Evolutionary conservation across 257 asterid genomes (phyloP).

Genomic region (Nicotiana otophora): DNA sequence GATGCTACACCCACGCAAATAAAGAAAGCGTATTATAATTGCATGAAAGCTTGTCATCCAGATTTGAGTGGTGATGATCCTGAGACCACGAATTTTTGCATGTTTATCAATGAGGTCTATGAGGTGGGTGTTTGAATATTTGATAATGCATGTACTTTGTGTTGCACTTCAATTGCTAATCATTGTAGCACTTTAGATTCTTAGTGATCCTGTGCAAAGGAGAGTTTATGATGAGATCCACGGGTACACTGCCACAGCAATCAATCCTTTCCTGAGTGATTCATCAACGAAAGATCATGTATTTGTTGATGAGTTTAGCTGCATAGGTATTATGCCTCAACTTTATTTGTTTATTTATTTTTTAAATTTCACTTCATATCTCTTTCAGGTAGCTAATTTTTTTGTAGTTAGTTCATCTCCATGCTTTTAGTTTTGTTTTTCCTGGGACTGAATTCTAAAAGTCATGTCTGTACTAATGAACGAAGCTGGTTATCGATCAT

Average conservation of each 20-base stretch:
- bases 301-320: conserved; percentile 97
- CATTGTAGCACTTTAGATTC: conserved; percentile 53
- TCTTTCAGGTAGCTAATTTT: neutral
- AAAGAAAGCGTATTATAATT: conserved; percentile 90
- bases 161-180: conserved; percentile 13
- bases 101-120: conserved; percentile 86
- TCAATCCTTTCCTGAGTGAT: conserved; percentile 80
- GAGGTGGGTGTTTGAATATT: conserved; percentile 40
- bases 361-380: neutral
- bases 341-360: neutral
- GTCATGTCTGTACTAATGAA: neutral
- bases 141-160: neutral
- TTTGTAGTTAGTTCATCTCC: neutral
- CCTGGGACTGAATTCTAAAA: neutral
- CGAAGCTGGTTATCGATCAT: neutral
- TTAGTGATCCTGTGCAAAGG: conserved; percentile 95
- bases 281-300: conserved; percentile 70
- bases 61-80: conserved; percentile 92
- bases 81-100: conserved; percentile 87
- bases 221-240: conserved; percentile 93
- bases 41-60: conserved; percentile 99
- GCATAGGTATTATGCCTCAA: conserved; percentile 61
- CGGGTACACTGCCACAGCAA: conserved; percentile 84
- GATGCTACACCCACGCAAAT: conserved; percentile 91
- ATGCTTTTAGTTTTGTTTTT: neutral